A percentile compares a stretch with the other conserved stretches of the same genome.
These are phyloP conservation scores for Cruciata laevipes DNA, from an alignment of 257 asterid genomes.

Conservation along the genomic window DNA sequence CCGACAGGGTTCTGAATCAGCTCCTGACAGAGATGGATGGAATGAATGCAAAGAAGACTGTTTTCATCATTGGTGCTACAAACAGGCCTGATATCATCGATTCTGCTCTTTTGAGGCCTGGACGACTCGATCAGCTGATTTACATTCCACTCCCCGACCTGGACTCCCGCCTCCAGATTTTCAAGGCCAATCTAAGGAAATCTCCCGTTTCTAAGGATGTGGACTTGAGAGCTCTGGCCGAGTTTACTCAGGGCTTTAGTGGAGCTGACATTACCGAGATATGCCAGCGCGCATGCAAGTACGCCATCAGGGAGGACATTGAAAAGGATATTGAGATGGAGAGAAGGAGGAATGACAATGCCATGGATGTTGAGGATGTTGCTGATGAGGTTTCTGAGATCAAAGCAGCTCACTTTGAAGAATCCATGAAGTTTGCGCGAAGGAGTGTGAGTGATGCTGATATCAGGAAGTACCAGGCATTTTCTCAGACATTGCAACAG, in stretches of 20 bases:
- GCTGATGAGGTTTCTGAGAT: not conserved
- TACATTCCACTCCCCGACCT: slow-evolving; percentile 1
- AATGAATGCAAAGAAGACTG: not conserved
- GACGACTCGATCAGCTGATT: not conserved
- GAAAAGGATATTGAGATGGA: not conserved
- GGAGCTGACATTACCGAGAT: not conserved
- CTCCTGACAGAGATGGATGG: not conserved
- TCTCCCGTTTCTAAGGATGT: not conserved
- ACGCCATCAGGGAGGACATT: not conserved
- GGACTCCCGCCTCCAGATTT: not conserved
- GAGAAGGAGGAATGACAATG: not conserved
- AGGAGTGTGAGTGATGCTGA: slow-evolving; percentile 3
- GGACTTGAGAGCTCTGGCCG: not conserved
- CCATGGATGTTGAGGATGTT: not conserved
- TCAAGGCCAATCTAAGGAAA: not conserved
- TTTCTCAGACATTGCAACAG: slow-evolving; percentile 2
- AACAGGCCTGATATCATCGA: not conserved
- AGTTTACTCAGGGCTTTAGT: not conserved
- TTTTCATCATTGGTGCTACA: not conserved
- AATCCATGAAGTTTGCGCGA: not conserved
- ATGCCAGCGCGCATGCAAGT: not conserved
- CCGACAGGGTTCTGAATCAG: not conserved
- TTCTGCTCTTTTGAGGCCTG: not conserved
- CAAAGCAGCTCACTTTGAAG: not conserved
- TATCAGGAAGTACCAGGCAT: not conserved